Evolutionary conservation across 768 basidiomycete species (phyloP).

Genomic region (Fistulinella prunicolor): DNA sequence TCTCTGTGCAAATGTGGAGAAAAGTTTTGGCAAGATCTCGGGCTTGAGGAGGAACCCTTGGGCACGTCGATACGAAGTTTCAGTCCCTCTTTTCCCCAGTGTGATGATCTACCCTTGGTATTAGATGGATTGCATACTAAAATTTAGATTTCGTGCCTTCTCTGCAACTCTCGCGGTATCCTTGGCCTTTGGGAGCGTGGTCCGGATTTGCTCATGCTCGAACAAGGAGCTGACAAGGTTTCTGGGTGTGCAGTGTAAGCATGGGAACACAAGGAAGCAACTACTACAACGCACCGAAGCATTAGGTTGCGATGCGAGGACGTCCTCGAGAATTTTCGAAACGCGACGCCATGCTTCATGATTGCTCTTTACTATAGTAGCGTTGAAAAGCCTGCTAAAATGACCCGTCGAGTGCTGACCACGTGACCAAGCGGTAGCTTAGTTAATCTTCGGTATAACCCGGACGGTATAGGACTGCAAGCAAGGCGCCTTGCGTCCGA

Average conservation of each 20-base stretch:
- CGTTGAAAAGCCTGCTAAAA: too few species aligned
- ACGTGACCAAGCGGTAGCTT: not conserved
- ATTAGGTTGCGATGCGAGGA: conserved; percentile 91
- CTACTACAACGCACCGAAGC: conserved; percentile 62
- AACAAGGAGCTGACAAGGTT: conserved; percentile 94
- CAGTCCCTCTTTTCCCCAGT: conserved; percentile 81
- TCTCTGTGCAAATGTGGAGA: conserved; percentile 72
- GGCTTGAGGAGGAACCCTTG: conserved; percentile 77
- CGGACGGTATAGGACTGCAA: conserved; percentile 12
- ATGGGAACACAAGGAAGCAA: not conserved
- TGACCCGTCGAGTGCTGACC: too few species aligned
- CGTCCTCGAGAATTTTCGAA: conserved; percentile 88
- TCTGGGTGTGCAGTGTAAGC: conserved; percentile 38
- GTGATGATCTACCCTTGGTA: conserved; percentile 69
- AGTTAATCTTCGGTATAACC: conserved; percentile 23
- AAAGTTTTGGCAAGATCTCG: conserved; percentile 75
- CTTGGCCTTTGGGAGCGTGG: conserved; percentile 92
- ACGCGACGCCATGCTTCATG: conserved; percentile 95
- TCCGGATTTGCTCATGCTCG: conserved; percentile 93
- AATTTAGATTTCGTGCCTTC: conserved; percentile 51
- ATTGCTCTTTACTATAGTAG: too few species aligned
- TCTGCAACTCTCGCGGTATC: conserved; percentile 90
- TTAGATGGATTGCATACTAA: conserved; percentile 2
- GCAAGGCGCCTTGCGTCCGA: not conserved
- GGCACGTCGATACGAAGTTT: conserved; percentile 67